Evolutionary conservation across 2,329 filamentous ascomycete genomes (phyloP), one percentile per base, ranked within the genome.

Genomic region (Colletotrichum phormii): DNA sequence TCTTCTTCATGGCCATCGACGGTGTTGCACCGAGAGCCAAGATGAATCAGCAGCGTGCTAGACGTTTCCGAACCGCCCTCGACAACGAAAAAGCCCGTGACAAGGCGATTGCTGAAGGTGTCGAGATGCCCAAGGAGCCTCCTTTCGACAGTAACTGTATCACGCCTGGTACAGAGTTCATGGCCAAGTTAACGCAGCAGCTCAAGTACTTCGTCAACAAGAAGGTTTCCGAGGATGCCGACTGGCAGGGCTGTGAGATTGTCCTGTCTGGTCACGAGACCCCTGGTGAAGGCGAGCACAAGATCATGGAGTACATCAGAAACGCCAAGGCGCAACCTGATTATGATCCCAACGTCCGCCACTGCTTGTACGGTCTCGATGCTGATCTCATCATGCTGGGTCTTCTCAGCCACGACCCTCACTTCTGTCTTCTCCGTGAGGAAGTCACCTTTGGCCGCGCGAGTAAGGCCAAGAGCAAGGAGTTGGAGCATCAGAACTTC

Each of bases 281-380:
- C 31, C 97, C 97, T 7, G 97, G 97, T 78, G 97, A 99, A 84
- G 97, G 97, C 78, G 97, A 99, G 84, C 97, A 99, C 87, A 99
- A 99, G 86, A 98, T 99, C 84, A 99, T 99, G 97, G 97, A 99
- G 84, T 99, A 99, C 83, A 99, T 99, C 82, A 94, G 97, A 77
- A 94, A 97, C 83, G 94, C 97, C 75, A 98, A 98, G 87, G 95
- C 96, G 61, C 97, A 99, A 83, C 94, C 94, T 2, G 91, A 92
- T 75, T 99, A 99, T 83, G 92, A 98, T 81, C 90, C 94, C 62
- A 98, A 99, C 79, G 91, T 98, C 74, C 94, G 97, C 71, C 97
- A 99, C 84, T 99, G 97, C 83, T 88, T 99, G 75, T 99, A 99
- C 84, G 97, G 97, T 29, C 89, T 99, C 62, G 97, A 99, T 84